Evolutionary conservation across 805 yeast genomes (phyloP).

Genomic region (Lachancea nothofagi): DNA sequence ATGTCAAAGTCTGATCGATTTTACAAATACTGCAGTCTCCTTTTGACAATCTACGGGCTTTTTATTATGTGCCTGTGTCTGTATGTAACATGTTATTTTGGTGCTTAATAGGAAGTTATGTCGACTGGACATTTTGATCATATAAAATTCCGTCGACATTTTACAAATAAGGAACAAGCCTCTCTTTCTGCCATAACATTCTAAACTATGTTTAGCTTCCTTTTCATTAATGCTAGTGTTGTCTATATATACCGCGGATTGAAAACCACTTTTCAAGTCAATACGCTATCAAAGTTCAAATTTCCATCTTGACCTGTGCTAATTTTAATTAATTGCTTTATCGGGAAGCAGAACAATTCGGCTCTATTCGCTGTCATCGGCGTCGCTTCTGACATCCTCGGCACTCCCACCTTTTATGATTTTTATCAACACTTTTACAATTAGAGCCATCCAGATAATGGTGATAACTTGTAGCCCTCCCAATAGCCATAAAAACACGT

Average conservation of each 20-base stretch:
- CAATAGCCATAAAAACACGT: constrained; percentile 48
- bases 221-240: constrained; percentile 4
- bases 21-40: constrained; percentile 45
- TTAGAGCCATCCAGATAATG: constrained; percentile 69
- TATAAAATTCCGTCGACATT: too few relatives aligned
- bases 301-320: too few relatives aligned
- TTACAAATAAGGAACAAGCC: too few relatives aligned
- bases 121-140: too few relatives aligned
- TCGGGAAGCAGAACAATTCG: background rate
- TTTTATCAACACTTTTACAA: constrained; percentile 60
- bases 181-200: too few relatives aligned
- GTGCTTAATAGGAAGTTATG: background rate
- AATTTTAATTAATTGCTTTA: background rate
- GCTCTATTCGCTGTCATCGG: constrained; percentile 44
- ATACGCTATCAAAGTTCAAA: too few relatives aligned
- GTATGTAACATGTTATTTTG: constrained; percentile 31
- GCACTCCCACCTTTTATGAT: constrained; percentile 63
- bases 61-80: constrained; percentile 65
- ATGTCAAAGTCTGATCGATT: constrained; percentile 26
- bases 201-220: background rate
- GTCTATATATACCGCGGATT: background rate
- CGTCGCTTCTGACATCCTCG: constrained; percentile 83
- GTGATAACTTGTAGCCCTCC: constrained; percentile 62
- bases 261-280: background rate
- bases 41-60: constrained; percentile 62